phyloP scores from a whole-genome alignment of 805 yeast species.

The Isabelozyma rhagii region DNA sequence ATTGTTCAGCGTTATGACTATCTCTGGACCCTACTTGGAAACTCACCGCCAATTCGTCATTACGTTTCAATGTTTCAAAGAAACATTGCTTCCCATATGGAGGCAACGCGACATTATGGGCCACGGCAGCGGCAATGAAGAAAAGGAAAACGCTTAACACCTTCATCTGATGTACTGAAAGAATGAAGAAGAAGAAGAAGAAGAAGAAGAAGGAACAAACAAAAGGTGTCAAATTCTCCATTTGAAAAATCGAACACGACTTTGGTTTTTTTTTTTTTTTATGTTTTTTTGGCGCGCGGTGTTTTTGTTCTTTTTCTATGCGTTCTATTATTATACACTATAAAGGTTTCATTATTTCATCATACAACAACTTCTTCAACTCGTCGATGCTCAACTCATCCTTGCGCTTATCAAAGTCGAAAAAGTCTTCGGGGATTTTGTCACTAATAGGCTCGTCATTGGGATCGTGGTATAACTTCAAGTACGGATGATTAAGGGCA shows the following conservation, averaged over 20 bases:
- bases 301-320: no score
- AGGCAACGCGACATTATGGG: constrained; percentile 81
- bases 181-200: not conserved
- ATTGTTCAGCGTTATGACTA: constrained; percentile 63
- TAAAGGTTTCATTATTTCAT: constrained; percentile 65
- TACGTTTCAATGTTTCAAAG: constrained; percentile 74
- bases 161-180: constrained; percentile 1
- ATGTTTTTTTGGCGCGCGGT: not conserved
- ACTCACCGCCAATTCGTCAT: constrained; percentile 82
- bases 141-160: constrained; percentile 4
- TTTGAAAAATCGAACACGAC: not conserved
- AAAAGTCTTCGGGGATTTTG: constrained; percentile 81
- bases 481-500: constrained; percentile 82
- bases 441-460: constrained; percentile 86
- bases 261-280: no score
- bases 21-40: constrained; percentile 95
- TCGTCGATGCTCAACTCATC: constrained; percentile 75
- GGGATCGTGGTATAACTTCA: constrained; percentile 89
- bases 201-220: no score
- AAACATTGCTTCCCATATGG: constrained; percentile 86
- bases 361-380: constrained; percentile 72
- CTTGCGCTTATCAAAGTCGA: constrained; percentile 82
- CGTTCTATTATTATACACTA: not conserved
- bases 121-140: constrained; percentile 27
- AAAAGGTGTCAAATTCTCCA: not conserved